These are phyloP conservation scores for Endotrypanum monterogeii DNA, from an alignment of 208 protist species.

Conservation along the genomic window DNA sequence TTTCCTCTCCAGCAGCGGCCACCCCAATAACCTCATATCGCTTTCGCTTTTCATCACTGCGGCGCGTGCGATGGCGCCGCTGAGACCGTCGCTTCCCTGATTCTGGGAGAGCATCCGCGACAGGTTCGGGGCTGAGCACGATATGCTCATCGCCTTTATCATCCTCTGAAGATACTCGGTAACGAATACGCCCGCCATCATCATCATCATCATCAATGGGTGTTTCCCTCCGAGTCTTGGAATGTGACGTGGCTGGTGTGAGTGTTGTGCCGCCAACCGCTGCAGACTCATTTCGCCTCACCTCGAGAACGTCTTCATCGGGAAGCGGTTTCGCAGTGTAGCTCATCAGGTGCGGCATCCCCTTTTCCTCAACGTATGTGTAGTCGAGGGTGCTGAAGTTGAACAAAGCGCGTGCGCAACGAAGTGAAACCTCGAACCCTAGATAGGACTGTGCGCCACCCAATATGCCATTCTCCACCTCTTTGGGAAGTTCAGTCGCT, in stretches of 20 bases:
- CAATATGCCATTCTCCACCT: conserved; percentile 38
- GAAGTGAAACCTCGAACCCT: conserved; percentile 84
- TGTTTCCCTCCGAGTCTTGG: background rate
- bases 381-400: conserved; percentile 74
- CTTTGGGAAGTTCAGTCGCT: conserved; percentile 26
- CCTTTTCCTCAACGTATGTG: conserved; percentile 78
- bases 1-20: background rate
- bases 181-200: background rate
- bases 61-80: conserved; percentile 14
- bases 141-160: background rate
- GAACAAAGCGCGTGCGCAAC: conserved; percentile 84
- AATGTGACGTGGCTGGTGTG: background rate
- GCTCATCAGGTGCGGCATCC: conserved; percentile 62
- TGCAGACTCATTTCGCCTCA: background rate
- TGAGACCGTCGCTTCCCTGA: conserved; percentile 4
- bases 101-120: background rate
- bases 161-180: background rate
- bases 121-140: background rate
- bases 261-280: background rate
- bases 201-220: background rate
- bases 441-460: conserved; percentile 76
- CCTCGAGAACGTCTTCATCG: conserved; percentile 9
- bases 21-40: background rate
- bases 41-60: conserved; percentile 9
- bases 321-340: conserved; percentile 51